phyloP scores from a whole-genome alignment of 176 grass and related monocot genomes.

The Triticum dicoccoides region DNA sequence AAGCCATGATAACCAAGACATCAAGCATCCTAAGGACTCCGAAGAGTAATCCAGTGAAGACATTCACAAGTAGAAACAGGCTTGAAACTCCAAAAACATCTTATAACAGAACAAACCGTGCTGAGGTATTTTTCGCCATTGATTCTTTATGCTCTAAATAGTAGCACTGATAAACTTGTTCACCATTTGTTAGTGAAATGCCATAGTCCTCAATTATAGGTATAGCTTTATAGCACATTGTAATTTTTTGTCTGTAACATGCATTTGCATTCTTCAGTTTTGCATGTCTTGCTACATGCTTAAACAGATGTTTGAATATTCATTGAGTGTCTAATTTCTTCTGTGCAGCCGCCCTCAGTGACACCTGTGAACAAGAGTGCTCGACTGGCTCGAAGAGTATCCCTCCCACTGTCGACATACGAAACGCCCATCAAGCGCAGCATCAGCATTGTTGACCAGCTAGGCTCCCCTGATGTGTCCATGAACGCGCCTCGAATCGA shows the following conservation, averaged over 20 bases:
- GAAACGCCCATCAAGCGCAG: constrained; percentile 36
- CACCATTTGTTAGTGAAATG: neutral
- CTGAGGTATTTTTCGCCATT: constrained; percentile 52
- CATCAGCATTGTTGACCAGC: constrained; percentile 43
- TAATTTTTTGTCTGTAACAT: neutral
- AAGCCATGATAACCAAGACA: constrained; percentile 54
- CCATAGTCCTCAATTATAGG: neutral
- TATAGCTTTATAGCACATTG: neutral
- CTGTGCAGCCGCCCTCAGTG: constrained; percentile 23
- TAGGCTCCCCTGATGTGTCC: constrained; percentile 70
- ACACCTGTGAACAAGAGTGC: constrained; percentile 31
- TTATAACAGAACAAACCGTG: constrained; percentile 45
- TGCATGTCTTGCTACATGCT: constrained; percentile 4
- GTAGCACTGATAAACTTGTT: neutral
- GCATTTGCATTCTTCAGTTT: too few relatives aligned
- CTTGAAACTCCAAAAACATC: constrained; percentile 56
- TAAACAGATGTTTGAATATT: neutral
- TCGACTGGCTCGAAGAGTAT: constrained; percentile 43
- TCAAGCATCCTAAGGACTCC: constrained; percentile 54
- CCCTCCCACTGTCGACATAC: constrained; percentile 58
- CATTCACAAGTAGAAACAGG: constrained; percentile 44
- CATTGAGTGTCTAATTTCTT: neutral
- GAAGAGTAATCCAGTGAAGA: constrained; percentile 58
- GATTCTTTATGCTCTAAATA: neutral
- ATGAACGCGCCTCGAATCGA: constrained; percentile 87